These are phyloP conservation scores for Alternaria gansuensis DNA, from an alignment of 2,329 filamentous ascomycete genomes.

Conservation along the genomic window DNA sequence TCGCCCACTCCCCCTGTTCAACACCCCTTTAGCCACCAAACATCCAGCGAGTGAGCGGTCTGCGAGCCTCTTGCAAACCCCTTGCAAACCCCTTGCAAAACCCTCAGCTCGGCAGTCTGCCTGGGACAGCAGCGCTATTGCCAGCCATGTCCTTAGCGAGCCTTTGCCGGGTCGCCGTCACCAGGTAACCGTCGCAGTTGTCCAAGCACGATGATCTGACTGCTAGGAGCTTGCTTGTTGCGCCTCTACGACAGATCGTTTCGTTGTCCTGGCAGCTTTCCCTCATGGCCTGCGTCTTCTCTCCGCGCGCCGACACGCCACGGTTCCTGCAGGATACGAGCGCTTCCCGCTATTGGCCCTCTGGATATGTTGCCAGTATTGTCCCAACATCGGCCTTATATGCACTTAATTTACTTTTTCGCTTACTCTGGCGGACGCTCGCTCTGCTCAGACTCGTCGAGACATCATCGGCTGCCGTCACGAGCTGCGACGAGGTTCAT, in stretches of 20 bases:
- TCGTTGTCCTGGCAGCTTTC: constrained; percentile 22
- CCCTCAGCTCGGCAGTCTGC: constrained; percentile 29
- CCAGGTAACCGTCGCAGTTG: constrained; percentile 24
- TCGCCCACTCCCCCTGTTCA: constrained; percentile 32
- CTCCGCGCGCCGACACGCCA: constrained; percentile 22
- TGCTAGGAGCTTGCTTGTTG: constrained; percentile 31
- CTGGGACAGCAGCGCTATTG: constrained; percentile 42
- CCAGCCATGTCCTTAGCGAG: constrained; percentile 37
- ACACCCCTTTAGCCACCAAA: constrained; percentile 40
- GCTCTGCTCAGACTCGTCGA: constrained; percentile 16
- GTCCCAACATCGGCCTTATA: constrained; percentile 38
- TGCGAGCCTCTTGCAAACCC: constrained; percentile 19
- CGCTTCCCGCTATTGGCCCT: constrained; percentile 31
- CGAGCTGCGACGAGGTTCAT: constrained; percentile 18
- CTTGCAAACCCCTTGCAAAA: constrained; percentile 18
- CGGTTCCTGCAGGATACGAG: constrained; percentile 41
- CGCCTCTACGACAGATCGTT: constrained; percentile 15
- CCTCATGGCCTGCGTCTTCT: constrained; percentile 18
- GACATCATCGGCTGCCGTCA: constrained; percentile 34
- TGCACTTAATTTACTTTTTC: constrained; percentile 42
- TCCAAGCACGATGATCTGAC: constrained; percentile 35
- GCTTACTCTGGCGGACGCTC: constrained; percentile 17
- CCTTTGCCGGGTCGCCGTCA: constrained; percentile 35
- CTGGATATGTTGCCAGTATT: constrained; percentile 33
- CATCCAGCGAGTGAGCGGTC: constrained; percentile 22